Percentiles rank a stretch among this genome's conserved stretches.
These are phyloP conservation scores for Arctium lappa DNA, from an alignment of 129 eudicot species.

Conservation along the genomic window DNA sequence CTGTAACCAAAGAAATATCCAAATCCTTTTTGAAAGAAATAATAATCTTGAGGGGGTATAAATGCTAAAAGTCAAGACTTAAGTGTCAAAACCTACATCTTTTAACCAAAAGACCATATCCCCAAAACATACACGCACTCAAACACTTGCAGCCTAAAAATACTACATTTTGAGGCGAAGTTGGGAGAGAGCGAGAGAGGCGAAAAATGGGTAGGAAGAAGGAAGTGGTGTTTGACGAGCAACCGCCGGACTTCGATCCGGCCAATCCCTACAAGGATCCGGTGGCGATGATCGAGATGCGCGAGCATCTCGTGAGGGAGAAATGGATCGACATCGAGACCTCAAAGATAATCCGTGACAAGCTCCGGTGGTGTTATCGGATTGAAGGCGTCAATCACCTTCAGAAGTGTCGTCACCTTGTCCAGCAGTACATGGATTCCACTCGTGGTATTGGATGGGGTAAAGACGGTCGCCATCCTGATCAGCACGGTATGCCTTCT, in stretches of 20 bases:
- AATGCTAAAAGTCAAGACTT: not conserved
- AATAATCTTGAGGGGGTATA: not conserved
- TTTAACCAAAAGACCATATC: not conserved
- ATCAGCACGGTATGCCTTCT: constrained; percentile 56
- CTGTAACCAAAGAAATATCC: not conserved
- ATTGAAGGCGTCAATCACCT: constrained; percentile 88
- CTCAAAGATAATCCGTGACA: constrained; percentile 70
- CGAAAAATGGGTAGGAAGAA: constrained; percentile 72
- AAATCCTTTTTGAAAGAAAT: not conserved
- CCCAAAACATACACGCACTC: not conserved
- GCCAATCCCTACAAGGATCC: constrained; percentile 90
- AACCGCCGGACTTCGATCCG: constrained; percentile 84
- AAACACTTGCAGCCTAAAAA: not conserved
- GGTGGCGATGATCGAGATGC: constrained; percentile 86
- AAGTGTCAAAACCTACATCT: not conserved
- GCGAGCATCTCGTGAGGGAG: constrained; percentile 86
- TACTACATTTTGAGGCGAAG: not conserved
- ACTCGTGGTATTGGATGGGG: constrained; percentile 99
- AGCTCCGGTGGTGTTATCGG: constrained; percentile 84
- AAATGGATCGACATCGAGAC: constrained; percentile 95
- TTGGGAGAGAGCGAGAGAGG: not conserved
- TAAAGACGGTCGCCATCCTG: constrained; percentile 81
- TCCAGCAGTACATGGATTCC: constrained; percentile 78
- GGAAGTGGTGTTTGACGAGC: constrained; percentile 68
- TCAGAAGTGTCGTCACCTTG: constrained; percentile 93